Evolutionary conservation across 768 basidiomycete genomes (phyloP), one percentile per base, ranked within the genome.

Genomic region (Hemileccinum impolitum): DNA sequence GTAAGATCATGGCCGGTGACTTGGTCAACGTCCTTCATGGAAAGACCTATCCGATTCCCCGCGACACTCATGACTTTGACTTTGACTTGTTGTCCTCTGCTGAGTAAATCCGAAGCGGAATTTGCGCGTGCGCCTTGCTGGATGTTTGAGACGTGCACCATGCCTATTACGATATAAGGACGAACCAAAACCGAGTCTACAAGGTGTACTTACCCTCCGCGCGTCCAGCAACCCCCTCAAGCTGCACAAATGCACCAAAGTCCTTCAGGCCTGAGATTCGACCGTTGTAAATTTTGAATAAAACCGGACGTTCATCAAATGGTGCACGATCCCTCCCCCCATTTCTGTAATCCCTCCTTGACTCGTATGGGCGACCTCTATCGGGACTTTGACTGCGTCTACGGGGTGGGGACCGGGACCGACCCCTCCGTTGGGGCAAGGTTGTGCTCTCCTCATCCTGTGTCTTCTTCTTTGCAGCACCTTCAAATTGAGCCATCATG

Each of bases 11-110:
- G 84, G 6, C 95, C 96, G 1, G 85, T 85, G 14, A 65, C 69
- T 66, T 99, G 96, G 65, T 99, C 96, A 28, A 93, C 96, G 64
- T 99, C 96, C 63, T 95, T 95, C 89, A 99, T 97, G 19, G 95
- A 98, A 19, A 99, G 77, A 8, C 90, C 81, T 45, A 94, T 68
- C 46, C 91, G 82, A 53, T 48, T 81, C 5, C 90, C 91, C 2
- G 93, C 90, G 18, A 92, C 78, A 51, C 90, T 93, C 85, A 96
- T 90, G 53, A 97, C 93, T 68, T 99, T 98, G 63, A 98, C 90
- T 66, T 95, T 97, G 53, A 96, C 91, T 13, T 73, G 61, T 61
- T 97, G 90, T 18, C 86, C 85, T 50, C 93, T 79, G 53, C 81
- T 86, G 44, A 98, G 78, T 37, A 96, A 74, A 65, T 99, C 96